These are phyloP conservation scores for Tolypocladium amazonense DNA, from an alignment of 2,329 filamentous ascomycete species.

Conservation along the genomic window DNA sequence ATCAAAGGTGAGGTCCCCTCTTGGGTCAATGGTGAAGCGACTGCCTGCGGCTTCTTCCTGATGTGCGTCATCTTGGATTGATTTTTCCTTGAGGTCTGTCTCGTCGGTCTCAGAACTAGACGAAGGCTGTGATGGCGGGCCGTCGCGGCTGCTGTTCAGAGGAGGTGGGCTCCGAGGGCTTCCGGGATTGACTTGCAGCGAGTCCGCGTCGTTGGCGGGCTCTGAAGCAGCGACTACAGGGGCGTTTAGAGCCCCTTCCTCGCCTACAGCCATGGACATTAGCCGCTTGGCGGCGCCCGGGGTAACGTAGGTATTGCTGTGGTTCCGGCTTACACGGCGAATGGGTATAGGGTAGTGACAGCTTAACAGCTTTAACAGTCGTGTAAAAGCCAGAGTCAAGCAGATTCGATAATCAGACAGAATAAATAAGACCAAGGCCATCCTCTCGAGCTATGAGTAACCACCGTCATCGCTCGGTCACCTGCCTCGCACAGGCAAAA, in stretches of 20 bases:
- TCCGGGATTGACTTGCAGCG: constrained; percentile 15
- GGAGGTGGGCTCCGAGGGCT: constrained; percentile 13
- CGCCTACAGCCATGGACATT: constrained; percentile 9
- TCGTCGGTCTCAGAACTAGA: constrained; percentile 5
- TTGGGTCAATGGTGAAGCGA: constrained; percentile 23
- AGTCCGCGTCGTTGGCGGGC: constrained; percentile 12
- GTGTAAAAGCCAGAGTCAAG: not conserved
- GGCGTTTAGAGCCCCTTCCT: constrained; percentile 1
- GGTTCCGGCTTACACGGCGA: not conserved
- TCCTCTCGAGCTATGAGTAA: not conserved
- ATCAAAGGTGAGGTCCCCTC: constrained; percentile 30
- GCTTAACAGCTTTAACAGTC: not conserved
- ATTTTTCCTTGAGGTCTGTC: constrained; percentile 1
- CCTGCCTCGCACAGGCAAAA: not conserved
- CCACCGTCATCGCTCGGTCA: not conserved
- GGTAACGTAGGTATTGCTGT: not conserved
- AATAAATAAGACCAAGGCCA: not conserved
- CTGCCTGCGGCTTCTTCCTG: constrained; percentile 1
- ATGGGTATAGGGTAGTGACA: not conserved
- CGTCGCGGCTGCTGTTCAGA: not conserved
- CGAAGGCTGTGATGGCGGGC: not conserved
- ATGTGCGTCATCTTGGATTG: not conserved
- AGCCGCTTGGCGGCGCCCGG: not conserved
- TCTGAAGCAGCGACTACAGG: constrained; percentile 3
- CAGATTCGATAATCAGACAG: not conserved